Conservation (phyloP, 1,284 basidiomycete species). For the Coriolopsis trogii region DNA sequence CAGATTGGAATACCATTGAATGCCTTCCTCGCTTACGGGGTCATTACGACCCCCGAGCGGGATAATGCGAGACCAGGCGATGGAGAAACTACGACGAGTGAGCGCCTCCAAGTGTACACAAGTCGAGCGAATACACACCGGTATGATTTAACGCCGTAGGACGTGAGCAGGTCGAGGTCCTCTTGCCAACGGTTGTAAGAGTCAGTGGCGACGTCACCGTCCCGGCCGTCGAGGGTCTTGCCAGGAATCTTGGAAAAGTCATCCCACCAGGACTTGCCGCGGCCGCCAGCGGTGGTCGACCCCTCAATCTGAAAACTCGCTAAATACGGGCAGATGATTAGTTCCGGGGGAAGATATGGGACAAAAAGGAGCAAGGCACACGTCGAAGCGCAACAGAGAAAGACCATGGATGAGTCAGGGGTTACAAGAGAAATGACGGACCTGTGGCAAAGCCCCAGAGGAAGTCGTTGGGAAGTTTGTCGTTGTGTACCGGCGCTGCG, state of each 20-base stretch:
- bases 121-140: conserved; percentile 18
- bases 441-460: conserved; percentile 77
- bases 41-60: conserved; percentile 70
- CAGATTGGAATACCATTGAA: conserved; percentile 68
- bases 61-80: conserved; percentile 77
- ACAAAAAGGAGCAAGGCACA: conserved; percentile 8
- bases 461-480: conserved; percentile 55
- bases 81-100: conserved; percentile 50
- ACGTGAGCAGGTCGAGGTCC: conserved; percentile 65
- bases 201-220: conserved; percentile 72
- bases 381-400: not conserved
- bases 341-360: not conserved
- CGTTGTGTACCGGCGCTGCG: conserved; percentile 17
- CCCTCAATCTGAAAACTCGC: conserved; percentile 74
- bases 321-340: conserved; percentile 26
- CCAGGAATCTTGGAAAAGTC: conserved; percentile 69
- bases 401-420: not conserved
- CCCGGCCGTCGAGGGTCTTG: conserved; percentile 64
- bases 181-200: conserved; percentile 71
- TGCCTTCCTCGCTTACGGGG: conserved; percentile 68
- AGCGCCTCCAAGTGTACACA: not conserved
- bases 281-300: conserved; percentile 55
- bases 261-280: conserved; percentile 76
- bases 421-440: conserved; percentile 26
- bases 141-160: conserved; percentile 40